Evolutionary conservation across 148 eudicot genomes (phyloP), one percentile per base, ranked within the genome.

Genomic region (Heliamphora exappendiculata): DNA sequence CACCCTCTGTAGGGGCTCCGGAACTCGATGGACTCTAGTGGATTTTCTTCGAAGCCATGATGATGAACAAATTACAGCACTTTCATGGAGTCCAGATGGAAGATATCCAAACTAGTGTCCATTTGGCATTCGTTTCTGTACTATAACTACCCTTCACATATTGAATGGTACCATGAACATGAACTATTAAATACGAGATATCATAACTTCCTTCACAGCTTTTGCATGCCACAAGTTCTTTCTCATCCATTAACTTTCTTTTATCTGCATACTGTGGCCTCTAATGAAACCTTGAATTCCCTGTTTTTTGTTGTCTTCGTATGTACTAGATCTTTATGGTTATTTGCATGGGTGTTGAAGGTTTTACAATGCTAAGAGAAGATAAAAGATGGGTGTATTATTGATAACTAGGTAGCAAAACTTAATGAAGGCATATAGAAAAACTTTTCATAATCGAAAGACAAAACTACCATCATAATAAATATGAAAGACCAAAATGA

Each of bases 31-130:
- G 99, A 90, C 92, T 75, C 81, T 91, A 59, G 97, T 96, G 64
- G 99, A 96, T 85, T 91, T 90, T 85, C 93, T 96, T 34, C 89
- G 81, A 82, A 89, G 97, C 80, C 84, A 66, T 34, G 84, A 83
- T 80, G 86, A 84, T 81, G 97, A 91, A 82, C 92, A 88, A 84
- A 93, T 89, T 54, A 93, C 83, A 81, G 92, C 99, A 51, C 92
- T 96, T 72, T 91, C 98, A 26, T 96, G 99, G 98, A 93, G 99
- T 79, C 99, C 99, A 70, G 92, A 96, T 89, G 99, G 99, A 85
- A 89, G 98, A 93, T 96, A 95, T 95, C 99, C 99, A 78, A 65
- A 45, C 7, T 53, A 11, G 36, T 67, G 17, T 70, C 28, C 29
- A 29, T 53, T 76, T 51, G 9, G 42, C 36, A 3, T 36, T 34